These are phyloP conservation scores for Cystobasidium onofrii DNA, from an alignment of 768 basidiomycete genomes.

Conservation along the genomic window DNA sequence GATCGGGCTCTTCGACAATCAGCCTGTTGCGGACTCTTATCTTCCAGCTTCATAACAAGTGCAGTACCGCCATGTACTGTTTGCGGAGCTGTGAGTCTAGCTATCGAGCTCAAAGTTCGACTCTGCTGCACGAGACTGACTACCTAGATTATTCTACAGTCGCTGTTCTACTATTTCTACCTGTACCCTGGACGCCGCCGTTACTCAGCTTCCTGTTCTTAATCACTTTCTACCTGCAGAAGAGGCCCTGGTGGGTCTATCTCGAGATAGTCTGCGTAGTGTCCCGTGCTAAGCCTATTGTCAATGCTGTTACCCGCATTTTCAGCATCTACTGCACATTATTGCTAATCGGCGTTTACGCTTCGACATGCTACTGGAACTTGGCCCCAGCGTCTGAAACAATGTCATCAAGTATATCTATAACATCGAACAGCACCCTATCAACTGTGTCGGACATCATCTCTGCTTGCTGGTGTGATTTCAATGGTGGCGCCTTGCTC, in stretches of 20 bases:
- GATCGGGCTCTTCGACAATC: not conserved
- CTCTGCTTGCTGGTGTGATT: conserved; percentile 5
- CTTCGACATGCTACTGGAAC: conserved; percentile 15
- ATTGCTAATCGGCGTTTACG: conserved; percentile 13
- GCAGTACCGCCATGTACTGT: conserved; percentile 13
- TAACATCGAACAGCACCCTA: not conserved
- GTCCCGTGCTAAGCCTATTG: no score
- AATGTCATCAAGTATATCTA: not conserved
- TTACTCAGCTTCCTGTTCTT: conserved; percentile 3
- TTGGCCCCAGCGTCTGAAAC: not conserved
- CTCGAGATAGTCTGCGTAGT: not conserved
- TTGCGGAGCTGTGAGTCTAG: conserved; percentile 21
- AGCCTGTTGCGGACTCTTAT: not conserved
- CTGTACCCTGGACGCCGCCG: conserved; percentile 10
- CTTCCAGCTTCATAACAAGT: not conserved
- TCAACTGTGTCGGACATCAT: not conserved
- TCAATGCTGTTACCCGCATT: no score
- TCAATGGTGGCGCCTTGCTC: conserved; percentile 5
- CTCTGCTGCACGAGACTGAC: no score
- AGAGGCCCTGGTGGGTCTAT: conserved; percentile 15
- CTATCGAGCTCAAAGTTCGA: no score
- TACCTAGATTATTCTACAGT: conserved; percentile 1
- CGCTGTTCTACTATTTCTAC: conserved; percentile 17
- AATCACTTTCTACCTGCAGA: conserved; percentile 8
- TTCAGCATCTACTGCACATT: conserved; percentile 26